These are phyloP conservation scores for Xenosphaeropsis pyriputrescens DNA, from an alignment of 2,329 filamentous ascomycete species.

Conservation along the genomic window DNA sequence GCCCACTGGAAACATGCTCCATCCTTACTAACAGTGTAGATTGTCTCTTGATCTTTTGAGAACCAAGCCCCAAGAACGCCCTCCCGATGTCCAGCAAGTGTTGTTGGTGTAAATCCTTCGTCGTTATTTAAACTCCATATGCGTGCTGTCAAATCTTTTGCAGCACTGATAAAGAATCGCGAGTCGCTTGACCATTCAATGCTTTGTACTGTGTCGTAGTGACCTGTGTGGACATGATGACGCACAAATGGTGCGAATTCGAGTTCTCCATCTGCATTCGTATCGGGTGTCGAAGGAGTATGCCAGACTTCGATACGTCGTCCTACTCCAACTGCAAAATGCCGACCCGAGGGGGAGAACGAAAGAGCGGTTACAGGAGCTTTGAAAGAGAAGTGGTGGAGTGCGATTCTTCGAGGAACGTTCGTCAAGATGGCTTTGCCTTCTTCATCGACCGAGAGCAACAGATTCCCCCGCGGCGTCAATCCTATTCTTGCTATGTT, in stretches of 20 bases:
- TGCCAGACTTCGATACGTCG: conserved; percentile 91
- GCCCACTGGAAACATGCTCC: conserved; percentile 94
- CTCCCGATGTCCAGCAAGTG: conserved; percentile 81
- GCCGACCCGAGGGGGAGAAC: conserved; percentile 80
- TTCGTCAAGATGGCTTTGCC: conserved; percentile 90
- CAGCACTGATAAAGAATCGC: conserved; percentile 82
- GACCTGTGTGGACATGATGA: conserved; percentile 72
- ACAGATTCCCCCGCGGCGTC: conserved; percentile 77
- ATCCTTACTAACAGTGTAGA: conserved; percentile 94
- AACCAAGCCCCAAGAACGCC: conserved; percentile 94
- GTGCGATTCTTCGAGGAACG: conserved; percentile 66
- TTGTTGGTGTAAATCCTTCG: conserved; percentile 79
- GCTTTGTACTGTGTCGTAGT: conserved; percentile 74
- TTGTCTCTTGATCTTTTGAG: conserved; percentile 82
- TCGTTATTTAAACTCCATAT: conserved; percentile 90
- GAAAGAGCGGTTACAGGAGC: conserved; percentile 67
- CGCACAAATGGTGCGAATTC: conserved; percentile 92
- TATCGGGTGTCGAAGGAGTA: conserved; percentile 78
- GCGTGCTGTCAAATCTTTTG: conserved; percentile 80
- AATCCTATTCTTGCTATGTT: conserved; percentile 85
- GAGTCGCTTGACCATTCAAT: conserved; percentile 96
- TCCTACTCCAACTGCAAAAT: conserved; percentile 82
- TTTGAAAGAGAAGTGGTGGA: conserved; percentile 95
- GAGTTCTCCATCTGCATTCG: conserved; percentile 63
- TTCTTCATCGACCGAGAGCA: conserved; percentile 88